Percentiles rank a stretch among this genome's conserved stretches.
phyloP scores from a whole-genome alignment of 345 rosid species.

The Capsella bursapastoris region DNA sequence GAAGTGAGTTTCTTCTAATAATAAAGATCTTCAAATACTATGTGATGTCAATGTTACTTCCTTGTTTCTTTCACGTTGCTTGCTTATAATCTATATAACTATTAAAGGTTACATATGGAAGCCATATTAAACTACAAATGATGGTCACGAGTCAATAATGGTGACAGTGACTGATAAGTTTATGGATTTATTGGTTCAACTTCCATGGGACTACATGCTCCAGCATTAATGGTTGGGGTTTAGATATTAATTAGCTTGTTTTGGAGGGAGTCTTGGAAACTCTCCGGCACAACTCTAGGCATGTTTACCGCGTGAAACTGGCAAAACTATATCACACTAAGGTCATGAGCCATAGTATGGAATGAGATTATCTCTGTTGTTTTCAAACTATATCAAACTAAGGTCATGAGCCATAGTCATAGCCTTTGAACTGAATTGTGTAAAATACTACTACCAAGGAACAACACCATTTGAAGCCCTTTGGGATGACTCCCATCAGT shows the following conservation, averaged over 20 bases:
- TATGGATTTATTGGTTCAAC: no score
- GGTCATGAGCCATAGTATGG: background rate
- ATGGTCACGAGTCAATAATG: no score
- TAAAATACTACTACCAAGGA: background rate
- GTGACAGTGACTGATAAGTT: no score
- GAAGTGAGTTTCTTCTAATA: constrained; percentile 19
- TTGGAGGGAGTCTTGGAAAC: no score
- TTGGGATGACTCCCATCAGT: background rate
- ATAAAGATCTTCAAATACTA: background rate
- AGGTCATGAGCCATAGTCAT: background rate
- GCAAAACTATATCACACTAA: background rate
- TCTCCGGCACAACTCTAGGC: no score
- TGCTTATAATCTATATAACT: background rate
- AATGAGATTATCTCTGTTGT: no score
- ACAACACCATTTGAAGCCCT: background rate
- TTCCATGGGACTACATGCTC: background rate
- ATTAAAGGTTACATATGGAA: background rate
- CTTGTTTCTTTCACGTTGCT: background rate
- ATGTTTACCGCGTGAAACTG: no score
- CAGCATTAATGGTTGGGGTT: background rate
- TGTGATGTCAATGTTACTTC: background rate
- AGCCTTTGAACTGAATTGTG: background rate
- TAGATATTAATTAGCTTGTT: background rate
- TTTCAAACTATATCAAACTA: background rate
- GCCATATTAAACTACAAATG: no score